Evolutionary conservation across 176 grass and related monocot genomes (phyloP).

Genomic region (Triticum urartu): DNA sequence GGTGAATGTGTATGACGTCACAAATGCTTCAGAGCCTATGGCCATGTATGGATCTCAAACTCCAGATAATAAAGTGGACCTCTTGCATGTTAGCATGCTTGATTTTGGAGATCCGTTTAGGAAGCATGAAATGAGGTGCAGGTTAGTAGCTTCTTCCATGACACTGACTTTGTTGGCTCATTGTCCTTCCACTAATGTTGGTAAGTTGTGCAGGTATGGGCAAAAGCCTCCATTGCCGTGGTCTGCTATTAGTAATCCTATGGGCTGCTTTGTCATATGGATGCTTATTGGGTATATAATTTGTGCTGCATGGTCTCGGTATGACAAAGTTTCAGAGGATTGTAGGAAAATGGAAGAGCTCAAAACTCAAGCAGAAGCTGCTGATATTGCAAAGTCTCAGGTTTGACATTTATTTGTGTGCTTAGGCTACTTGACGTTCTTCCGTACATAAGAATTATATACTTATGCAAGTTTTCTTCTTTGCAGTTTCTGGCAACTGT

Average conservation of each 20-base stretch:
- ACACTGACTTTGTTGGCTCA: constrained; percentile 13
- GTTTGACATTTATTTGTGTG: constrained; percentile 25
- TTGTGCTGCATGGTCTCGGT: constrained; percentile 70
- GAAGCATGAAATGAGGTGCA: constrained; percentile 94
- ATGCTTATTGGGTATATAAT: constrained; percentile 83
- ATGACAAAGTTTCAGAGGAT: constrained; percentile 94
- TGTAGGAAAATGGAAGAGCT: constrained; percentile 93
- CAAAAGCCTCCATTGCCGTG: constrained; percentile 64
- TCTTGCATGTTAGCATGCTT: constrained; percentile 76
- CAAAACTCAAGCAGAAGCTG: constrained; percentile 93
- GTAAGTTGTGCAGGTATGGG: constrained; percentile 52
- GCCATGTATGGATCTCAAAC: constrained; percentile 79
- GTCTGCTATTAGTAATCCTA: constrained; percentile 67
- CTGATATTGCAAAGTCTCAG: constrained; percentile 94
- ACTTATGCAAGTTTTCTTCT: constrained; percentile 16
- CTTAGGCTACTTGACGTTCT: not conserved
- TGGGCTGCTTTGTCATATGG: constrained; percentile 77
- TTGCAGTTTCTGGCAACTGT: constrained; percentile 97
- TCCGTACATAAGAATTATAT: not conserved
- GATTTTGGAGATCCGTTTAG: constrained; percentile 98
- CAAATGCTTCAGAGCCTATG: constrained; percentile 75
- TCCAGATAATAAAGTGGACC: constrained; percentile 36
- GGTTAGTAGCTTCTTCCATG: constrained; percentile 40
- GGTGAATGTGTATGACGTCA: constrained; percentile 93
- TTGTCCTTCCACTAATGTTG: constrained; percentile 38